Evolutionary conservation across 2,329 filamentous ascomycete genomes (phyloP).

Genomic region (Nigrospora oryzae): DNA sequence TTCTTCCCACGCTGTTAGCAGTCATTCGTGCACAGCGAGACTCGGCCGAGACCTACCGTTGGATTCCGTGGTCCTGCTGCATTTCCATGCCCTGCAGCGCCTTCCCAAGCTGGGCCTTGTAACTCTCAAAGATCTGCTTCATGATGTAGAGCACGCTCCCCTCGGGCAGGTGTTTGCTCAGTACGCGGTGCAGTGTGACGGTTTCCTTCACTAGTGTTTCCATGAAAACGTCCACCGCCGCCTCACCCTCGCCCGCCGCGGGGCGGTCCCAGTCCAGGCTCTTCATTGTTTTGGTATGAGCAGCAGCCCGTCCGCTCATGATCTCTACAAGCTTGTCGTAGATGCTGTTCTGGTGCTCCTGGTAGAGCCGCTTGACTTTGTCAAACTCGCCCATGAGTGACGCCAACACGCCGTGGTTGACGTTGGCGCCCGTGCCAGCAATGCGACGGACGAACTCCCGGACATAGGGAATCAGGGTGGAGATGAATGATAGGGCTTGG

Average conservation of each 20-base stretch:
- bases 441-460: constrained; percentile 86
- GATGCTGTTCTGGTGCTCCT: constrained; percentile 85
- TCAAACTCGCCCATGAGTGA: constrained; percentile 76
- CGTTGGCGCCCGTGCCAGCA: constrained; percentile 34
- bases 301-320: constrained; percentile 68
- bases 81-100: constrained; percentile 59
- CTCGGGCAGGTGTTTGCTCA: constrained; percentile 75
- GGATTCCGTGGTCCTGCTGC: constrained; percentile 58
- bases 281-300: constrained; percentile 68
- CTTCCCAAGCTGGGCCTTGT: constrained; percentile 69
- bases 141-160: constrained; percentile 74
- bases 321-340: constrained; percentile 92
- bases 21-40: too few species aligned
- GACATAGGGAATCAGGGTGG: constrained; percentile 79
- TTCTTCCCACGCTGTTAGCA: constrained; percentile 35
- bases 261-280: constrained; percentile 65
- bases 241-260: constrained; percentile 24
- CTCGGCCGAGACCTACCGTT: constrained; percentile 47
- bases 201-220: constrained; percentile 84
- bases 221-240: constrained; percentile 62
- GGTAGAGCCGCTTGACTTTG: constrained; percentile 71
- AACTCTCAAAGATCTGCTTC: constrained; percentile 73
- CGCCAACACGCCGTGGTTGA: constrained; percentile 36
- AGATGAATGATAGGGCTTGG: constrained; percentile 81
- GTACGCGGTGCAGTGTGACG: constrained; percentile 70